Evolutionary conservation across 2,329 filamentous ascomycete species (phyloP), one percentile per base, ranked within the genome.

Genomic region (Alternaria arborescens): DNA sequence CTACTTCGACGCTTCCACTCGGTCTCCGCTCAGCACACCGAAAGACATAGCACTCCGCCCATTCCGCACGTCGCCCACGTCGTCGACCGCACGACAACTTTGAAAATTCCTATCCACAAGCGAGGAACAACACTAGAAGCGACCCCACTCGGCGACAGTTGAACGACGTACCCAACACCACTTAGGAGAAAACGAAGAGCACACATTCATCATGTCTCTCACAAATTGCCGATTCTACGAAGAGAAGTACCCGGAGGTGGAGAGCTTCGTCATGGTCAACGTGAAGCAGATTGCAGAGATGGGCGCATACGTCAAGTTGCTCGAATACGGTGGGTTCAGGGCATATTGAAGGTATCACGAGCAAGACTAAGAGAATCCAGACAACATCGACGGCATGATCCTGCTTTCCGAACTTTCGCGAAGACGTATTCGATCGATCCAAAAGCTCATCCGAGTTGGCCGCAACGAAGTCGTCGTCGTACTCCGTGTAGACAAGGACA

Each of bases 371-470:
- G 54, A 6, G 32, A 8, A 16, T 34, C 11, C 46, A 77, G 95
- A 99, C 83, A 97, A 98, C 84, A 99, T 99, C 77, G 96, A 99
- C 80, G 95, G 95, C 88, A 99, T 99, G 96, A 99, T 99, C 77
- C 85, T 99, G 70, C 92, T 99, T 69, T 97, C 93, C 75, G 95
- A 99, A 83, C 88, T 99, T 67, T 99, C 96, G 61, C 89, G 95
- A 86, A 89, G 95, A 88, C 95, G 95, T 90, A 99, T 99, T 77
- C 87, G 95, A 85, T 93, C 89, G 87, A 99, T 99, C 76, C 96
- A 99, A 82, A 99, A 99, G 84, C 90, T 99, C 70, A 99, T 99
- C 75, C 90, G 95, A 70, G 95, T 99, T 65, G 96, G 96, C 60
- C 91, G 96, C 73, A 99, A 99, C 78, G 95, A 99, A 82, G 95